phyloP scores from a whole-genome alignment of 2,329 filamentous ascomycete genomes.

The Emericellopsis atlantica region DNA sequence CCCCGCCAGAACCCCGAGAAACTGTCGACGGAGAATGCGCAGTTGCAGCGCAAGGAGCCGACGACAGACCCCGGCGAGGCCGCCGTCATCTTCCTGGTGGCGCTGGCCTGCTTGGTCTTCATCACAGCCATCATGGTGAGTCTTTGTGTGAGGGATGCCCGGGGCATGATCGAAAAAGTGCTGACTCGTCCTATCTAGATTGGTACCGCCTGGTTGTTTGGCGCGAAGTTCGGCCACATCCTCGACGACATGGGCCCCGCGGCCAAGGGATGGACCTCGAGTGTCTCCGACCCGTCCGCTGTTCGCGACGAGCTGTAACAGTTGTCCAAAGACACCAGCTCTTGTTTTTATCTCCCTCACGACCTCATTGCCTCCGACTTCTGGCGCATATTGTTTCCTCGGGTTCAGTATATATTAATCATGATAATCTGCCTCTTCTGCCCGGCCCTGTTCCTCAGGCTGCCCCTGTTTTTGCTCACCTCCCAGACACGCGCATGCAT shows the following conservation, averaged over 20 bases:
- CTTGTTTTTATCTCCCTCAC: background rate
- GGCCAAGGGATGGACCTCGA: background rate
- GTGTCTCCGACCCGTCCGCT: constrained; percentile 7
- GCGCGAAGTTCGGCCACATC: constrained; percentile 62
- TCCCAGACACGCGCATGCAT: no score
- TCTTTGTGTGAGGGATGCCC: constrained; percentile 4
- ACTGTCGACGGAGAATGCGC: constrained; percentile 26
- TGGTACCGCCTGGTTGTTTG: constrained; percentile 63
- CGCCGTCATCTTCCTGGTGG: constrained; percentile 52
- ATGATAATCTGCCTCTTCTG: constrained; percentile 14
- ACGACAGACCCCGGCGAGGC: constrained; percentile 44
- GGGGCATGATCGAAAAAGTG: no score
- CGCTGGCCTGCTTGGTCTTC: constrained; percentile 55
- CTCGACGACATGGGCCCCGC: constrained; percentile 10
- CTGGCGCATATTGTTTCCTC: background rate
- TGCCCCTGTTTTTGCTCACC: no score
- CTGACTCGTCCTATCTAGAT: constrained; percentile 37
- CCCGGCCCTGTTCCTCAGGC: no score
- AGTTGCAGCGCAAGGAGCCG: constrained; percentile 25
- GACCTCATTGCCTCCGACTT: background rate
- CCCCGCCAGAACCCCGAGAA: constrained; percentile 65
- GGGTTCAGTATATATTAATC: constrained; percentile 9
- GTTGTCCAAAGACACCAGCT: background rate
- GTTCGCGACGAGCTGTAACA: constrained; percentile 22
- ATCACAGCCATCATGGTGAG: constrained; percentile 73